These are phyloP conservation scores for Fraxinus paxiana DNA, from an alignment of 305 asterid species.

Conservation along the genomic window DNA sequence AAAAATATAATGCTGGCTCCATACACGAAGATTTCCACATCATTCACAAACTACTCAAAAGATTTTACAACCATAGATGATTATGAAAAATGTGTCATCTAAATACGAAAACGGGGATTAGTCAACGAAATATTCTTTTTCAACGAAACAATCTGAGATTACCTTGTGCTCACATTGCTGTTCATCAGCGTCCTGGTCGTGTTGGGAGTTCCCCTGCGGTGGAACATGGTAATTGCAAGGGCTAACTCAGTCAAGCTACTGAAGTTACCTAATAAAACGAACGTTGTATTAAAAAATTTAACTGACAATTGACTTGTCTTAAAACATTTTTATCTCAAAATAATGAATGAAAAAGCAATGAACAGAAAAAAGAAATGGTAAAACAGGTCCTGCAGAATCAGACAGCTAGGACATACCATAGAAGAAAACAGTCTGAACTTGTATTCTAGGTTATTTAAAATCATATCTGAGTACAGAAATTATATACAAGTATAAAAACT, in stretches of 20 bases:
- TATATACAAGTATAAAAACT: neutral
- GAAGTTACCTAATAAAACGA: too few relatives aligned
- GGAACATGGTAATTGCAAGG: constrained; percentile 48
- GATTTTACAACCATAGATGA: neutral
- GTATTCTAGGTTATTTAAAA: neutral
- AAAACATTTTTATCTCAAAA: too few relatives aligned
- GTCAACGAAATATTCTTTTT: neutral
- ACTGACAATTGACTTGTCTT: too few relatives aligned
- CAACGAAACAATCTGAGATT: neutral
- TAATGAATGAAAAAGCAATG: too few relatives aligned
- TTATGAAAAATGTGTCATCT: neutral
- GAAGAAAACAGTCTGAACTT: neutral
- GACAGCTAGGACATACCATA: neutral
- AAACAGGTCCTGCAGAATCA: neutral
- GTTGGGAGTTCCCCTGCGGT: constrained; percentile 46
- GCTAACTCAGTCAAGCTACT: neutral
- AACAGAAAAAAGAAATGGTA: too few relatives aligned
- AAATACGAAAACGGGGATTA: neutral
- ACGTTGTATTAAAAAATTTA: too few relatives aligned
- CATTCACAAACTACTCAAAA: neutral
- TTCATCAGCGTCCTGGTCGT: constrained; percentile 45
- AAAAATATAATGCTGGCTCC: neutral
- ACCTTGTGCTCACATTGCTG: constrained; percentile 55
- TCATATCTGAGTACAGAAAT: neutral
- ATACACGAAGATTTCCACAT: neutral